A percentile compares a stretch with the other conserved stretches of the same genome.
Evolutionary conservation across 306 rosid genomes (phyloP).

Genomic region (Gynostemma pentaphyllum): DNA sequence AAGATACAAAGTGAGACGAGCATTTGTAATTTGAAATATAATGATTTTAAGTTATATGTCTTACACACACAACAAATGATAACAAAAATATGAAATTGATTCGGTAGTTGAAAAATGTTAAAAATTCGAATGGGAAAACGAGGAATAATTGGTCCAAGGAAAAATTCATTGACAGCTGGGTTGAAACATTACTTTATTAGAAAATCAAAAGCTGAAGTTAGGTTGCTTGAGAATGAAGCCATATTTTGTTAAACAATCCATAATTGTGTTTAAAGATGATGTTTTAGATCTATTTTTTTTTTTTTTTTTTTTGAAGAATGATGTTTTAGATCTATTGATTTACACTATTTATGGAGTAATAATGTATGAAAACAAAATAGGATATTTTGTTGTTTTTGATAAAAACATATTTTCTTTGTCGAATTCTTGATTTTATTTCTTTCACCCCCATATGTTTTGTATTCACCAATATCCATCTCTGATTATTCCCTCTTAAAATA

Average conservation of each 20-base stretch:
- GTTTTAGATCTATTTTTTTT: background rate
- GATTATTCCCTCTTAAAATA: background rate
- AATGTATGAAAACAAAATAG: background rate
- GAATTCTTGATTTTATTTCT: background rate
- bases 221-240: conserved; percentile 2
- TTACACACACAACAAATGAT: background rate
- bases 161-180: background rate
- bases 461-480: background rate
- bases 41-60: too few relatives aligned
- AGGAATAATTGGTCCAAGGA: background rate
- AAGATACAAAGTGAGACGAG: too few relatives aligned
- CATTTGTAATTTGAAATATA: too few relatives aligned
- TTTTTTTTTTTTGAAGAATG: too few relatives aligned
- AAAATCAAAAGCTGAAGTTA: background rate
- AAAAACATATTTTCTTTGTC: background rate
- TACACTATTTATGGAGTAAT: background rate
- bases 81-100: background rate
- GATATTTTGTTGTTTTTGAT: conserved; percentile 6
- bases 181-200: background rate
- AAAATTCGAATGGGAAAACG: background rate
- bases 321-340: background rate
- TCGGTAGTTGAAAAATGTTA: too few relatives aligned
- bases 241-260: background rate
- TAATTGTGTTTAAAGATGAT: conserved; percentile 2
- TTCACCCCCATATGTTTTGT: conserved; percentile 5